Percentiles rank a stretch among this genome's conserved stretches.
phyloP scores from a whole-genome alignment of 2,329 filamentous ascomycete genomes.

The Penicillium sp. region DNA sequence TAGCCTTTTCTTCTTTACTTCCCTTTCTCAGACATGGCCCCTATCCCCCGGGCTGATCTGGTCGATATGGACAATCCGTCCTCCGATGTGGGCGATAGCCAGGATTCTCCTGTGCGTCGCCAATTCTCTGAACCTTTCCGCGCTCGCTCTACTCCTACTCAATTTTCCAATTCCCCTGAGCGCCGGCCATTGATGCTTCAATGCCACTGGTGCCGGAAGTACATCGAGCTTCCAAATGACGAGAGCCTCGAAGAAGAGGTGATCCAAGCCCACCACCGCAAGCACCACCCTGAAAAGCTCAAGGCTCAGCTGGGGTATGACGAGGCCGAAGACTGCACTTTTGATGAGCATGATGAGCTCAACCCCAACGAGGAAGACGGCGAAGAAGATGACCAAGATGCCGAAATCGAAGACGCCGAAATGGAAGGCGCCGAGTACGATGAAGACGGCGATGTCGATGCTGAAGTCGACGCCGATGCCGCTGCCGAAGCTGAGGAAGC shows the following conservation, averaged over 20 bases:
- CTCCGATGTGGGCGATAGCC: constrained; percentile 45
- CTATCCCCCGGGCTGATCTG: constrained; percentile 42
- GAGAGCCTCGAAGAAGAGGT: constrained; percentile 35
- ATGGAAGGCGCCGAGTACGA: constrained; percentile 26
- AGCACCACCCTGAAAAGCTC: constrained; percentile 45
- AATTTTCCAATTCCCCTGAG: constrained; percentile 43
- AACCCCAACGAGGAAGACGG: constrained; percentile 18
- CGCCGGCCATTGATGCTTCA: constrained; percentile 36
- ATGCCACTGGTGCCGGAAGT: constrained; percentile 47
- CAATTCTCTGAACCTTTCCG: constrained; percentile 48
- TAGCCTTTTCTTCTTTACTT: constrained; percentile 5
- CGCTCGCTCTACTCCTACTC: constrained; percentile 42
- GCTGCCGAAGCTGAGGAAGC: constrained; percentile 25
- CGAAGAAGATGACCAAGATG: constrained; percentile 20
- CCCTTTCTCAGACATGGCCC: constrained; percentile 37
- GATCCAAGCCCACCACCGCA: constrained; percentile 43
- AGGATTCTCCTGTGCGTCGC: constrained; percentile 45
- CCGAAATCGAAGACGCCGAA: constrained; percentile 24
- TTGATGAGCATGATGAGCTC: constrained; percentile 20
- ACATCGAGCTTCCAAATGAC: constrained; percentile 37
- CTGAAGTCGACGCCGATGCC: constrained; percentile 25
- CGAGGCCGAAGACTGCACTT: constrained; percentile 31
- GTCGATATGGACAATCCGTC: constrained; percentile 44
- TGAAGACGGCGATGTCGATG: constrained; percentile 12
- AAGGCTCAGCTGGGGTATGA: constrained; percentile 37